Base-by-base conservation (phyloP, 2,329 filamentous ascomycete genomes). In the Tricladium varicosporioides region DNA sequence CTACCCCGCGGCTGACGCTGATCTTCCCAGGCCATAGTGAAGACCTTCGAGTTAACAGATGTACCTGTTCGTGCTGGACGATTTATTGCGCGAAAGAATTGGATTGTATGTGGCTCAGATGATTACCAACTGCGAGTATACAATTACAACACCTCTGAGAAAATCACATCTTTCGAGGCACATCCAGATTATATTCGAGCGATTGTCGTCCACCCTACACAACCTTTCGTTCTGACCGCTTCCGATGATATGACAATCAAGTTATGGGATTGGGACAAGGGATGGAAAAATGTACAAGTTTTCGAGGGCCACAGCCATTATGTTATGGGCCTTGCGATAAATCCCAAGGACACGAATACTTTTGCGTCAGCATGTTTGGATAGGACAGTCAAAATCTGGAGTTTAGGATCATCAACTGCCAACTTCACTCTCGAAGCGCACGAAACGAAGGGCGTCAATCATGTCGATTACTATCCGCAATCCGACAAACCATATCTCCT, bases 141-240 rank as follows among this genome's bases (percentile, higher is more conserved):
- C 83, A 97, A 99, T 79, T 99, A 97, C 83, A 97, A 99, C 78
- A 99, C 94, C 53, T 96, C 91, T 59, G 94, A 99, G 77, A 97
- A 97, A 83, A 94, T 97, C 70, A 93, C 92, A 53, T 90, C 90
- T 14, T 97, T 97, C 75, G 93, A 97, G 78, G 93, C 92, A 51
- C 94, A 99, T 73, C 94, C 94, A 60, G 94, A 99, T 75, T 99
- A 99, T 72, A 97, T 99, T 72, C 90, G 94, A 68, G 92, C 94
- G 51, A 97, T 99, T 67, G 91, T 88, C 62, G 91, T 99, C 40
- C 94, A 99, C 73, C 94, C 94, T 5, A 92, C 92, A 46, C 92
- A 96, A 71, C 92, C 94, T 1, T 97, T 97, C 70, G 91, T 97
- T 53, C 81, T 99, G 59, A 99, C 94, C 54, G 94, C 94, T 63